Percentiles rank a stretch among this genome's conserved stretches.
These are phyloP conservation scores for Boeremia lycopersici DNA, from an alignment of 2,329 filamentous ascomycete species.

Conservation along the genomic window DNA sequence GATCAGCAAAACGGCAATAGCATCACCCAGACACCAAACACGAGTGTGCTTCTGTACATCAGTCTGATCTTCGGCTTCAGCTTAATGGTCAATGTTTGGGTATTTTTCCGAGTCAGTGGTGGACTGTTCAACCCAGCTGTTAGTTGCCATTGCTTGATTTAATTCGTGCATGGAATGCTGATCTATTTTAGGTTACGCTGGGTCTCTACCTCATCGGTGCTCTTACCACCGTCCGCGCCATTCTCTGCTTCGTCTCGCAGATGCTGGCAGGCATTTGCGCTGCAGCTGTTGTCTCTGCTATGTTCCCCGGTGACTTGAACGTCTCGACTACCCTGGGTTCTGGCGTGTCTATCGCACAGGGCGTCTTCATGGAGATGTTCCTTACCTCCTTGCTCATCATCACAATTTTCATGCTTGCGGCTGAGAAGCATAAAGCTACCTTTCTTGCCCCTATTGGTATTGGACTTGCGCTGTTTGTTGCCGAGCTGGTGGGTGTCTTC, in stretches of 20 bases:
- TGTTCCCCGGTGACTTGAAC: slow-evolving; percentile 43
- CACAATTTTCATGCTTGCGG: slow-evolving; percentile 65
- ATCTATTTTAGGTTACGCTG: slow-evolving; percentile 39
- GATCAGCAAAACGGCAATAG: slow-evolving; percentile 27
- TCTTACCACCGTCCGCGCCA: slow-evolving; percentile 31
- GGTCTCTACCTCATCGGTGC: slow-evolving; percentile 46
- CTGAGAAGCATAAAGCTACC: slow-evolving; percentile 75
- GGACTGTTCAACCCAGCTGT: slow-evolving; percentile 51
- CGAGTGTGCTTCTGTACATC: slow-evolving; percentile 45
- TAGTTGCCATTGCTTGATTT: slow-evolving; percentile 9
- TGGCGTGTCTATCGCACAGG: slow-evolving; percentile 37
- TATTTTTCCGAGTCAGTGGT: slow-evolving; percentile 48
- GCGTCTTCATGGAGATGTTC: slow-evolving; percentile 50
- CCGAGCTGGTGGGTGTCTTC: slow-evolving; percentile 55
- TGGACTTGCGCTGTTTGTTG: slow-evolving; percentile 71
- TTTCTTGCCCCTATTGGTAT: slow-evolving; percentile 75
- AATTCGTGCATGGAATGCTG: background rate
- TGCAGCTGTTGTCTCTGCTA: slow-evolving; percentile 42
- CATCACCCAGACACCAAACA: slow-evolving; percentile 41
- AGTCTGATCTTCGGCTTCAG: slow-evolving; percentile 47
- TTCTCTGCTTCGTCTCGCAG: slow-evolving; percentile 43
- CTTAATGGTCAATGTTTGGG: slow-evolving; percentile 49
- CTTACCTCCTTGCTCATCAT: slow-evolving; percentile 49
- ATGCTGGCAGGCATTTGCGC: slow-evolving; percentile 47
- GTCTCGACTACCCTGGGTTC: slow-evolving; percentile 45